Conservation (phyloP, 2,329 filamentous ascomycete genomes). For the Neoascochyta sp. region DNA sequence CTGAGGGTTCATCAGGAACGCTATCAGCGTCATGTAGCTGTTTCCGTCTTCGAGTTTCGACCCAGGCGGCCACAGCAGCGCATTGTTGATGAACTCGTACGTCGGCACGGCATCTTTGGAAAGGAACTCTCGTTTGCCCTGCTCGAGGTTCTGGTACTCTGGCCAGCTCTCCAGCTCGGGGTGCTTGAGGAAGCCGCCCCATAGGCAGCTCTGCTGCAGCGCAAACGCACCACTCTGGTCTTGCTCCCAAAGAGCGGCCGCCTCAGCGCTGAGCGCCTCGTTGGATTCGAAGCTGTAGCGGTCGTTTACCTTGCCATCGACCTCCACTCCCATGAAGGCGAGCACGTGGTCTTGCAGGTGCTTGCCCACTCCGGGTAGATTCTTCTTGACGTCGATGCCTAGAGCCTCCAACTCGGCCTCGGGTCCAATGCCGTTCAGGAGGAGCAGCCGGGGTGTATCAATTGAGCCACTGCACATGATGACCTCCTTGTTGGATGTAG, state of each 20-base stretch:
- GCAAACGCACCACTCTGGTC: conserved; percentile 30
- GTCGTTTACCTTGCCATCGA: conserved; percentile 37
- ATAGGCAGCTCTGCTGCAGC: conserved; percentile 47
- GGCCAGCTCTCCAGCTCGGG: conserved; percentile 38
- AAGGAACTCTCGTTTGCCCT: conserved; percentile 45
- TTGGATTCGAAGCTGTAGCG: conserved; percentile 40
- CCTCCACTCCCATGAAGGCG: conserved; percentile 46
- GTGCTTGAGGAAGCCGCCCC: conserved; percentile 54
- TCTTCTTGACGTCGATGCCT: conserved; percentile 41
- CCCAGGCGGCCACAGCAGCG: conserved; percentile 23
- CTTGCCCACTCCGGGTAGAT: conserved; percentile 44
- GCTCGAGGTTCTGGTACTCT: conserved; percentile 46
- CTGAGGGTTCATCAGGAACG: conserved; percentile 52
- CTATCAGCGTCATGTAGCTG: conserved; percentile 25
- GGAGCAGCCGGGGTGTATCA: conserved; percentile 41
- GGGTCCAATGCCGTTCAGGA: conserved; percentile 50
- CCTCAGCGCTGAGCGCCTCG: conserved; percentile 37
- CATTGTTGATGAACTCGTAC: conserved; percentile 50
- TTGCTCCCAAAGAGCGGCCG: conserved; percentile 44
- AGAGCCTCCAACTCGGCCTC: conserved; percentile 40
- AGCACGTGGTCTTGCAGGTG: conserved; percentile 46
- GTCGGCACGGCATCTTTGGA: conserved; percentile 52
- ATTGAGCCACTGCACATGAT: conserved; percentile 33
- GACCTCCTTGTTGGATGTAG: conserved; percentile 31
- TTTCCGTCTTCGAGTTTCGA: conserved; percentile 32